phyloP scores from a whole-genome alignment of 257 asterid species.

The Solanum bulbocastanum region DNA sequence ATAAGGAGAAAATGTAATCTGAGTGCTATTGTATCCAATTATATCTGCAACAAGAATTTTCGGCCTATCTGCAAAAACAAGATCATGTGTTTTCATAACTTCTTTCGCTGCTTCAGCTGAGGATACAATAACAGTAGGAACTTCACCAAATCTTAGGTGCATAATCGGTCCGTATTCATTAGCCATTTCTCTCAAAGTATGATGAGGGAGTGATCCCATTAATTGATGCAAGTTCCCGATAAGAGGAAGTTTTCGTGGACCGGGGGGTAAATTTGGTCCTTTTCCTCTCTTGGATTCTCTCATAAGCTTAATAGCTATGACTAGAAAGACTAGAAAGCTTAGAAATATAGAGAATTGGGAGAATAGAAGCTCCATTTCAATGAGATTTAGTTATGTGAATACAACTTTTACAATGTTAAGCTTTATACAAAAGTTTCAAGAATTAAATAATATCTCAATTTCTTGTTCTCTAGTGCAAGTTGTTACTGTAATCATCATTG shows the following conservation, averaged over 20 bases:
- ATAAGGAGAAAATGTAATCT: background rate
- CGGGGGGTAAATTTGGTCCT: background rate
- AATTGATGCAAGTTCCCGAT: background rate
- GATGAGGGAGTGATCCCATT: background rate
- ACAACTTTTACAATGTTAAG: background rate
- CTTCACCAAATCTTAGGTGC: background rate
- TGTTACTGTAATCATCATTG: background rate
- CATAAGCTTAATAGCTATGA: background rate
- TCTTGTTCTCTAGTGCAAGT: background rate
- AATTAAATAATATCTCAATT: background rate
- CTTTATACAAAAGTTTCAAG: background rate
- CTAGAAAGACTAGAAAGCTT: background rate
- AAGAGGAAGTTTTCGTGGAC: background rate
- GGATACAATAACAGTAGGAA: background rate
- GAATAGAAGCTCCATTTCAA: background rate
- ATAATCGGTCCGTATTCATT: background rate
- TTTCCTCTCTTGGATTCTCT: background rate
- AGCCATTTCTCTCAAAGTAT: background rate
- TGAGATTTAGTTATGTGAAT: background rate
- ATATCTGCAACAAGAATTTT: background rate
- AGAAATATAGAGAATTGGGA: background rate
- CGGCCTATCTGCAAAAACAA: background rate
- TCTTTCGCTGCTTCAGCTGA: slow-evolving; percentile 2
- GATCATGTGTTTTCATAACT: background rate
- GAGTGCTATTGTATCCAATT: background rate